phyloP scores from a whole-genome alignment of 2,329 filamentous ascomycete species.

The Neoscytalidium dimidiatum region DNA sequence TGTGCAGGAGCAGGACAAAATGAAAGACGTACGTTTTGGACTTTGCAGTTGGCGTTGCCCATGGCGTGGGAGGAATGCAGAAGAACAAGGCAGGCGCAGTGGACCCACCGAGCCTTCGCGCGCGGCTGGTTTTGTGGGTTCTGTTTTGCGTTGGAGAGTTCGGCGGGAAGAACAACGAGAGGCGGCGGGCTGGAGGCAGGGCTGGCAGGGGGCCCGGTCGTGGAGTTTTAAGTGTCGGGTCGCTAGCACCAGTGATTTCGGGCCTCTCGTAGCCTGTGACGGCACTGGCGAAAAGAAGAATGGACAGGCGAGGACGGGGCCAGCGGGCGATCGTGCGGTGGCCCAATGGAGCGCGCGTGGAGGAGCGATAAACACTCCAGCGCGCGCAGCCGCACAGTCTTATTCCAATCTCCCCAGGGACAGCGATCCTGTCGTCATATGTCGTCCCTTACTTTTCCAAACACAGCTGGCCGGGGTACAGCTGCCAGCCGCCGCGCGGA shows the following conservation, averaged over 20 bases:
- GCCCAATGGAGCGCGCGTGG: conserved; percentile 2
- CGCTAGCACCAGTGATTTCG: conserved; percentile 8
- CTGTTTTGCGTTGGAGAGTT: background rate
- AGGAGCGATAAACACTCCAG: conserved; percentile 9
- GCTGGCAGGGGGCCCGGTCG: background rate
- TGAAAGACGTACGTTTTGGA: background rate
- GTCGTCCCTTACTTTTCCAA: conserved; percentile 9
- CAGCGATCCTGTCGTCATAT: conserved; percentile 7
- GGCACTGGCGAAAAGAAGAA: background rate
- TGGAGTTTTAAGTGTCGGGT: conserved; percentile 12
- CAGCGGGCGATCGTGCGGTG: background rate
- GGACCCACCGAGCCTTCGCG: conserved; percentile 5
- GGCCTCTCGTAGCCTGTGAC: conserved; percentile 5
- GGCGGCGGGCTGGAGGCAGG: background rate
- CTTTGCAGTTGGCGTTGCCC: background rate
- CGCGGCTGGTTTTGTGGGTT: conserved; percentile 5
- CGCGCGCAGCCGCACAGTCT: background rate
- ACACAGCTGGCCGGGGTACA: background rate
- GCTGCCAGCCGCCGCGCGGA: background rate
- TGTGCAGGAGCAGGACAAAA: background rate
- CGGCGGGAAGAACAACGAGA: background rate
- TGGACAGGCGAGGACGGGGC: background rate
- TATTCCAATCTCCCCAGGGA: conserved; percentile 2
- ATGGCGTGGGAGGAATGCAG: background rate
- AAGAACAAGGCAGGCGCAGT: background rate